Evolutionary conservation across 2,329 filamentous ascomycete species (phyloP).

Genomic region (Graphiopsis chlorocephala): DNA sequence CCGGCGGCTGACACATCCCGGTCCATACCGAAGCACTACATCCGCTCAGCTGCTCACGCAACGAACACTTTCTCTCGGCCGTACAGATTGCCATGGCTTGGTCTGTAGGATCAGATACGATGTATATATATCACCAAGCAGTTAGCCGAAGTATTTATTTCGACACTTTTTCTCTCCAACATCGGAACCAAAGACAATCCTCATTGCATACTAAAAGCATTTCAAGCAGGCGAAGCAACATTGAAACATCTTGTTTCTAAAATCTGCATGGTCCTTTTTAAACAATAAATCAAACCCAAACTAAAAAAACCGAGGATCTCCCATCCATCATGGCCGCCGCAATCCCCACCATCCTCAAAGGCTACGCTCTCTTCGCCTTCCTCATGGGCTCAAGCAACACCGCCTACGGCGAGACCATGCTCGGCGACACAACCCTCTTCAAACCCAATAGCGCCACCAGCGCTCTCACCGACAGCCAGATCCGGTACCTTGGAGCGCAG

Average conservation of each 20-base stretch:
- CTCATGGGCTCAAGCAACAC: neutral
- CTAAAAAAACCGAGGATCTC: neutral
- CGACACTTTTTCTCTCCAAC: neutral
- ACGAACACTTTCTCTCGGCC: neutral
- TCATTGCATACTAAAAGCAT: neutral
- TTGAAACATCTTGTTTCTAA: neutral
- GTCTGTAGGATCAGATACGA: neutral
- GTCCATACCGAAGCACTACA: neutral
- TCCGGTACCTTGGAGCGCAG: neutral
- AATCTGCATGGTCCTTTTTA: neutral
- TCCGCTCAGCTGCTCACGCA: neutral
- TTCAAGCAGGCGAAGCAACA: neutral
- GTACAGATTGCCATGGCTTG: neutral
- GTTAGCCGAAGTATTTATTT: neutral
- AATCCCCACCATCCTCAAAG: slow-evolving; percentile 2
- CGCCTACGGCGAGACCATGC: neutral
- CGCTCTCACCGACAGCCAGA: slow-evolving; percentile 7
- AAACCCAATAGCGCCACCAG: neutral
- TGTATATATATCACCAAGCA: too few relatives aligned
- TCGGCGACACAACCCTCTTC: neutral
- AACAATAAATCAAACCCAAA: too few relatives aligned
- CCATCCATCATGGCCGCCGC: neutral
- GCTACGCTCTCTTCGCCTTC: neutral
- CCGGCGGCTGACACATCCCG: neutral
- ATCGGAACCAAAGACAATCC: neutral